Evolutionary conservation across 73 alveolate genomes (phyloP).

Genomic region (Uronychia binucleata): DNA sequence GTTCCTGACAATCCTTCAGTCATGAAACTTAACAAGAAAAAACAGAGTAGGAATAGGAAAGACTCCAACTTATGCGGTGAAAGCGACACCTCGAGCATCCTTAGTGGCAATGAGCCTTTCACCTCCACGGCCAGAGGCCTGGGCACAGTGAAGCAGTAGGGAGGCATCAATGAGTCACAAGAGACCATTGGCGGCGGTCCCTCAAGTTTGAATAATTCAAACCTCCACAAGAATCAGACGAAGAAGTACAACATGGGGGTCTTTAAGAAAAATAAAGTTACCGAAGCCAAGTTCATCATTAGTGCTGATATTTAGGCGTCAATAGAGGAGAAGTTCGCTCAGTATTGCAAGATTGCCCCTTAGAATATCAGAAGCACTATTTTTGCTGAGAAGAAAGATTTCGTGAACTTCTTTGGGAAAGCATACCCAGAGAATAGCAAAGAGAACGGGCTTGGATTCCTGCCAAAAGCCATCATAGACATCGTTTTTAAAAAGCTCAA

Average conservation of each 20-base stretch:
- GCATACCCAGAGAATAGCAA: not conserved
- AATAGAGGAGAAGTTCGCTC: not conserved
- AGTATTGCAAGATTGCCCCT: not conserved
- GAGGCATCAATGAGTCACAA: not conserved
- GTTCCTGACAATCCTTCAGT: not conserved
- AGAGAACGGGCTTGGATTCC: not conserved
- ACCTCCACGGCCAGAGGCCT: no score
- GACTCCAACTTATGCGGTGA: not conserved
- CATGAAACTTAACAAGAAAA: not conserved
- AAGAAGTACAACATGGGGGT: not conserved
- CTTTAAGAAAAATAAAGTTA: not conserved
- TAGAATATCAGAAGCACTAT: not conserved
- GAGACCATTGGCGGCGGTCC: not conserved
- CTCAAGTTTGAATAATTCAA: not conserved
- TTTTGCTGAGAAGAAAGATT: not conserved
- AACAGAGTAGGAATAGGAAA: not conserved
- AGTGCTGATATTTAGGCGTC: not conserved
- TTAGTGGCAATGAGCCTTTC: not conserved
- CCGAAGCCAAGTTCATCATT: not conserved
- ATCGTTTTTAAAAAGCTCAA: not conserved
- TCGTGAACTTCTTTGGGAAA: not conserved
- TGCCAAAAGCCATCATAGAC: not conserved
- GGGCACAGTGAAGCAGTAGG: not conserved
- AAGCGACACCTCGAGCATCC: not conserved
- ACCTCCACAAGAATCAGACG: not conserved